phyloP scores from a whole-genome alignment of 257 asterid species.

The Solanum habrochaites region DNA sequence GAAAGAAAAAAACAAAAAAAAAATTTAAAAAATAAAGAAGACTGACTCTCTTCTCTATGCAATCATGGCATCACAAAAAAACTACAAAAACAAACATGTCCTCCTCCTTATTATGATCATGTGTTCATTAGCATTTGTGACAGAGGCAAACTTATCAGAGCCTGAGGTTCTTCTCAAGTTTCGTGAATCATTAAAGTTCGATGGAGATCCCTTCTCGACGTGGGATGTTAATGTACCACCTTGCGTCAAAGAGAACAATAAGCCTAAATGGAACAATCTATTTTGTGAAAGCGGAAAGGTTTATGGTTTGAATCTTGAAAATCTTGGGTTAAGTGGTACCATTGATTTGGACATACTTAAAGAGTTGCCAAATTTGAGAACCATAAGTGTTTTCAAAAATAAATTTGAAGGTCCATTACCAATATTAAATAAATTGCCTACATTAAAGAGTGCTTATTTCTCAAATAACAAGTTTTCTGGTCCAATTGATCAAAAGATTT shows the following conservation, averaged over 20 bases:
- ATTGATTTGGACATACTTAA: conserved; percentile 48
- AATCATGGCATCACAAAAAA: not conserved
- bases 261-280: conserved; percentile 28
- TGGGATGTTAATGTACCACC: conserved; percentile 25
- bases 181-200: conserved; percentile 18
- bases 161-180: conserved; percentile 32
- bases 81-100: not conserved
- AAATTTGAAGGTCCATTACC: conserved; percentile 55
- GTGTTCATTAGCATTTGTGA: not conserved
- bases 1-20: not conserved
- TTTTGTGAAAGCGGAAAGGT: conserved; percentile 39
- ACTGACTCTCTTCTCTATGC: not conserved
- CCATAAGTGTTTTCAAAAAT: conserved; percentile 53
- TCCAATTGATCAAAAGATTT: conserved; percentile 22
- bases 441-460: conserved; percentile 32
- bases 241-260: conserved; percentile 13
- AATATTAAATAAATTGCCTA: conserved; percentile 16
- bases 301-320: conserved; percentile 55
- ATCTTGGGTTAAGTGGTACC: conserved; percentile 48
- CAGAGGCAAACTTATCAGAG: conserved; percentile 9
- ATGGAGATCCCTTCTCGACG: conserved; percentile 6
- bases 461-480: conserved; percentile 53
- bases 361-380: conserved; percentile 25
- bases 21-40: not conserved
- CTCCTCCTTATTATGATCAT: not conserved